Evolutionary conservation across 345 rosid species (phyloP), one percentile per base, ranked within the genome.

Genomic region (Noccaea bulbosa): DNA sequence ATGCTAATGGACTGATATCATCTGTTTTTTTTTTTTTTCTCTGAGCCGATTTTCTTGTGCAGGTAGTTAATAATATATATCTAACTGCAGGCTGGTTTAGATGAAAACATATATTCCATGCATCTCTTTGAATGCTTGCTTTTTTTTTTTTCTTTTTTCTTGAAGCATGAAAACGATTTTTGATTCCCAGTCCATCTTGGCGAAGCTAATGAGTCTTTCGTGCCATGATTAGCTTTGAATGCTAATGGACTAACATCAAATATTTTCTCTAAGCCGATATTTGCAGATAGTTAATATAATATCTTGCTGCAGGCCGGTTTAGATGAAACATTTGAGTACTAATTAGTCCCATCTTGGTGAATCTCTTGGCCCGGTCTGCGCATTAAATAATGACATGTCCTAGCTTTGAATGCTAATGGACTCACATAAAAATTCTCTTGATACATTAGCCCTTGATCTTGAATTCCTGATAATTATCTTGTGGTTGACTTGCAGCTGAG

Each of bases 401-500:
- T 63, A 32, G 67, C 73, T 71, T 71, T 72, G 75, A 72, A 49
- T 68, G 75, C 78, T 14, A 57, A 63, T 76, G 86, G 86, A 80
- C 82, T 76, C 17, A 16, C 44, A 81, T 61, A 44, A 11, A 62
- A 12, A 22, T 34, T 34, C 68, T 33, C 62, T 58, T 61, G 65
- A 32, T 16, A 30, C 43, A 49, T 27, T 27, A 27, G 30, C 3
- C 30, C 30, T 27, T 38, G 17, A 12, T 74, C 8, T 35, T 34
- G 59, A 27, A 9, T 30, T 50, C 24, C 15, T 59, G 33, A 45
- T 66, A 4, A 47, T 4, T 68, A 7, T 68, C 8, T n/a, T 58
- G 24, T 53, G 16, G 8, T 14, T 66, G 73, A n/a, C 8, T 72
- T 87, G 84, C 86, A 95, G 99, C 96, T 69, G 97, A 95, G 72